phyloP scores from a whole-genome alignment of 768 basidiomycete genomes.

The Gymnopilus junonius region DNA sequence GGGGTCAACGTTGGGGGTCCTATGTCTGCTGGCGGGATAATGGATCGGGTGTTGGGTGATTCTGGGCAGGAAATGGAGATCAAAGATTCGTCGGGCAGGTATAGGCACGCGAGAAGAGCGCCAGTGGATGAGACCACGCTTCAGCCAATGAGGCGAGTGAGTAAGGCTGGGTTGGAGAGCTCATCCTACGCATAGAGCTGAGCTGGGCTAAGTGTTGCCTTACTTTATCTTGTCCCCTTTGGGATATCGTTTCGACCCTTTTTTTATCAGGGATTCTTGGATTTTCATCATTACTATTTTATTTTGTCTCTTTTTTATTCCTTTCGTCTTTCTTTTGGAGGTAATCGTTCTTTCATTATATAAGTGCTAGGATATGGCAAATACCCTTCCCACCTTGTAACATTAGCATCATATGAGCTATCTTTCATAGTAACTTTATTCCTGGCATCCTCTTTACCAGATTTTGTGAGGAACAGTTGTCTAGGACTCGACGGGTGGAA shows the following conservation, averaged over 20 bases:
- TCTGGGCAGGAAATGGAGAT: slow-evolving; percentile 87
- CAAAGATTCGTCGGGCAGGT: slow-evolving; percentile 82
- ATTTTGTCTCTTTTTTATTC: background rate
- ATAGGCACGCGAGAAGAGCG: slow-evolving; percentile 84
- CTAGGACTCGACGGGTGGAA: too few relatives aligned
- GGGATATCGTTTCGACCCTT: background rate
- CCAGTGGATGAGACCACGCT: slow-evolving; percentile 89
- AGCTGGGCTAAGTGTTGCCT: background rate
- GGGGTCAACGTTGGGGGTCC: slow-evolving; percentile 34
- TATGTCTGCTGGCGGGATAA: slow-evolving; percentile 40
- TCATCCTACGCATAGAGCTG: slow-evolving; percentile 32
- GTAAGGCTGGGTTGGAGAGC: slow-evolving; percentile 92
- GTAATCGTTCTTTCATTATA: background rate
- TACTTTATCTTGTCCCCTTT: background rate
- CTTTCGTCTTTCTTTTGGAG: background rate
- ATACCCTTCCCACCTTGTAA: slow-evolving; percentile 8
- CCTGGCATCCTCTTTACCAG: background rate
- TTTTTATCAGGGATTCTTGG: background rate
- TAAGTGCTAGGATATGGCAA: background rate
- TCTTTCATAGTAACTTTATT: background rate
- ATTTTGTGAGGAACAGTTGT: too few relatives aligned
- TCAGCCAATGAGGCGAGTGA: slow-evolving; percentile 88
- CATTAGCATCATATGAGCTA: background rate
- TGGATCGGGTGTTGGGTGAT: slow-evolving; percentile 59
- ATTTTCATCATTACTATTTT: background rate